Evolutionary conservation across 2,329 filamentous ascomycete species (phyloP).

Genomic region (Pseudogymnoascus sp.): DNA sequence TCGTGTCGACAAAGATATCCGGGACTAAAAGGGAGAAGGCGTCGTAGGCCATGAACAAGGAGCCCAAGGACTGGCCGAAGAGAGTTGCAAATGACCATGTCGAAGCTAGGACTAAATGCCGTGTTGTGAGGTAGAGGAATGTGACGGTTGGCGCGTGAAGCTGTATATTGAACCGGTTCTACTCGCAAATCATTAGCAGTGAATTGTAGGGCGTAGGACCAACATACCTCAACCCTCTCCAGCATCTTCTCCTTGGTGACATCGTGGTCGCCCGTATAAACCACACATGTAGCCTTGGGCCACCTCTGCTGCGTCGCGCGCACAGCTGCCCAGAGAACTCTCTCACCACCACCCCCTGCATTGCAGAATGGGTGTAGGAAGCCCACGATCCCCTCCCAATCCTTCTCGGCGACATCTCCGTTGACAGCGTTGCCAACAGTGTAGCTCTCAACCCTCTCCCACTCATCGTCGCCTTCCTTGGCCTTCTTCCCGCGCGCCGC

Average conservation of each 20-base stretch:
- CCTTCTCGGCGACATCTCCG: slow-evolving; percentile 40
- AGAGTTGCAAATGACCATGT: slow-evolving; percentile 92
- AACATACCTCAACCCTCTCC: slow-evolving; percentile 60
- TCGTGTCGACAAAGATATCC: slow-evolving; percentile 93
- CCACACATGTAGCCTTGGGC: slow-evolving; percentile 80
- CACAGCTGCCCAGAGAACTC: slow-evolving; percentile 93
- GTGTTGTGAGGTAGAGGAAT: slow-evolving; percentile 85
- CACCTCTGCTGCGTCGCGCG: slow-evolving; percentile 82
- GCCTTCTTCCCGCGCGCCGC: slow-evolving; percentile 29
- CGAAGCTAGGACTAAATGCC: slow-evolving; percentile 76
- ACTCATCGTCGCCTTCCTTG: slow-evolving; percentile 31
- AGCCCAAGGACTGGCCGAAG: slow-evolving; percentile 87
- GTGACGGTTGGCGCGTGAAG: slow-evolving; percentile 75
- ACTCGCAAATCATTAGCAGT: slow-evolving; percentile 15
- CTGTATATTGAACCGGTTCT: slow-evolving; percentile 87
- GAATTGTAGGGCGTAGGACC: background rate
- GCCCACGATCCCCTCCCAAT: slow-evolving; percentile 80
- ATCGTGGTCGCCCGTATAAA: slow-evolving; percentile 94
- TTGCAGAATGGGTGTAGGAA: slow-evolving; percentile 99
- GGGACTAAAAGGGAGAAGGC: slow-evolving; percentile 87
- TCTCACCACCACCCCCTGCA: slow-evolving; percentile 89
- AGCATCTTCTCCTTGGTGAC: slow-evolving; percentile 75
- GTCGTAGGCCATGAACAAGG: slow-evolving; percentile 79
- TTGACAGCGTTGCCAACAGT: slow-evolving; percentile 38
- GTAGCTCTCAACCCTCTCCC: slow-evolving; percentile 61